Base-by-base conservation (phyloP, 2,329 filamentous ascomycete genomes). In the Huntiella moniliformis region DNA sequence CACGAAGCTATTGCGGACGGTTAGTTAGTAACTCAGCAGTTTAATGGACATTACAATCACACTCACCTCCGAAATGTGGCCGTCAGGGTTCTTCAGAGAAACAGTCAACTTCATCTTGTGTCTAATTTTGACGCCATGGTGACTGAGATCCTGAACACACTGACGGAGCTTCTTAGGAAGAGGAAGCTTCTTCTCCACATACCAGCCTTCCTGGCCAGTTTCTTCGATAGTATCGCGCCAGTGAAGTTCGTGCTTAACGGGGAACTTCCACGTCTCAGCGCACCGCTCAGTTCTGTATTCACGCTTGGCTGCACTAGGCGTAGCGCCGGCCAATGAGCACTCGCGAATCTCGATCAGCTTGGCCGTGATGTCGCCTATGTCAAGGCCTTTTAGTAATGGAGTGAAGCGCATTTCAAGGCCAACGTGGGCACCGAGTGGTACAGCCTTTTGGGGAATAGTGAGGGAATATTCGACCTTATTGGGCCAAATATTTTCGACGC, bases 401-500 rank as follows among this genome's bases (percentile, higher is more conserved):
- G 86, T 83, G 51, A 96, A 77, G 51, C 82, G 77, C 65, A 95
- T 88, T 54, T 93, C 79, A 50, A 94, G 71, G 1, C 78, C 76
- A 42, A 96, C 77, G 16, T 72, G 71, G n/a, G 84, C 92, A 42
- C 91, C 91, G 55, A 95, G 93, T 13, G 94, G 82, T 45, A 94
- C 80, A 2, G 91, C 91, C 64, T 95, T 95, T 56, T 85, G 87
- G 0, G 91, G 88, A 8, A 93, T 83, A 48, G 84, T 77, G 52
- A 98, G 86, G 28, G 85, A 88, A 64, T 98, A 98, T 59, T 93
- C 84, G 54, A 96, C 74, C 67, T 98, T 98, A 66, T 94, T 91
- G 4, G 86, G 82, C 91, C 91, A 98, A 52, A 93, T 82, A 57
- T 95, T 95, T 61, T 95, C 87, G 52, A 96, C 87, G 52, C 83